Evolutionary conservation across 257 asterid genomes (phyloP), one percentile per base, ranked within the genome.

Genomic region (Solanum chaucha): DNA sequence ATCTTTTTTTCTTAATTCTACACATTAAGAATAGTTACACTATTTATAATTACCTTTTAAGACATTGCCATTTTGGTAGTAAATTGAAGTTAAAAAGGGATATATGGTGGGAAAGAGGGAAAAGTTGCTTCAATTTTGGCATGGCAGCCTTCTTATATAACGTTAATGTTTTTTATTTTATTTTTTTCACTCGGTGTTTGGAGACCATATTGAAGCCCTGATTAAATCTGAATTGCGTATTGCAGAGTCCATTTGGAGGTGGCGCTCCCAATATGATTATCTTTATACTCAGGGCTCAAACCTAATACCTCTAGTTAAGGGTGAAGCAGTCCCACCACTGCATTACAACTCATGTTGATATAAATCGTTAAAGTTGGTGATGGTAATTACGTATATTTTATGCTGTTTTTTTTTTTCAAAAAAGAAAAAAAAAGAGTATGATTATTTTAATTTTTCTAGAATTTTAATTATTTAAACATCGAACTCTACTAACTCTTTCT

Each of bases 101-200:
- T 51, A 68, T 24, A 35, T 35, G 11, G 44, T 48, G n/a, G 41
- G 6, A 8, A 14, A 40, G 51, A 75, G 71, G 68, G 64, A 32
- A 90, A 93, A 93, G 95, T 91, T 80, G 91, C 59, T 86, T 46
- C 68, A 89, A 90, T 93, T 90, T 93, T 90, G 92, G 87, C 87
- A 91, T 87, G 93, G 92, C 93, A 91, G 91, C 89, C 90, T 90
- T 93, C 89, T 88, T 90, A 41, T 11, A 89, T 7, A 90, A 88
- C 87, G 88, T 92, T 77, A 92, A 91, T 89, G 89, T 87, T 48
- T 48, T 14, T 48, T 13, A 40, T 40, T 40, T 40, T 10, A 8
- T 40, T 40, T 41, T 41, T 41, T 41, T 41, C 48, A 3, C 48
- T 10, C 14, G 14, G 12, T 41, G 12, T 10, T 41, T 10, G 48